These are phyloP conservation scores for Penicillium occitanis DNA, from an alignment of 2,329 filamentous ascomycete species.

Conservation along the genomic window DNA sequence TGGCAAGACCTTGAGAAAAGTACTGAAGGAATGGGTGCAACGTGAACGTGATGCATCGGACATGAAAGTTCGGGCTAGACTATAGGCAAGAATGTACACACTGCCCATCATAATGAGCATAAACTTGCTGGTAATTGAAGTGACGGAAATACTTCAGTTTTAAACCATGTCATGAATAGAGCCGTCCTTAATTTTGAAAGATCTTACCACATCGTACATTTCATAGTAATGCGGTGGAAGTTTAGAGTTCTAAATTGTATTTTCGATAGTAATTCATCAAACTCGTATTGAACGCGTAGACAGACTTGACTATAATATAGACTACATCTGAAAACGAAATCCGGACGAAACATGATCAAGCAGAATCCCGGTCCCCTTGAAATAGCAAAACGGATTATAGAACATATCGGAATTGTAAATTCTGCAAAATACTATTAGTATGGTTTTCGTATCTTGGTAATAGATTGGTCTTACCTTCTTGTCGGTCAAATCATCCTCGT, in stretches of 20 bases:
- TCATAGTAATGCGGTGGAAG: not conserved
- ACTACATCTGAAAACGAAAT: not conserved
- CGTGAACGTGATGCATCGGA: not conserved
- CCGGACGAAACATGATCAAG: not conserved
- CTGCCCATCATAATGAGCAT: too few species aligned
- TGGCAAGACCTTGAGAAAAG: not conserved
- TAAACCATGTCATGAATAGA: not conserved
- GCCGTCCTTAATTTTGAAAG: not conserved
- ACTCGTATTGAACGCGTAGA: not conserved
- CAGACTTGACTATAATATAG: not conserved
- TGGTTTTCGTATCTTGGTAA: not conserved
- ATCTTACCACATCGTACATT: too few species aligned
- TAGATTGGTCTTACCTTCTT: not conserved
- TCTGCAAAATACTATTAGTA: not conserved
- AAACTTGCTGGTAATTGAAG: too few species aligned
- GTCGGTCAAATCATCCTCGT: conserved; percentile 12
- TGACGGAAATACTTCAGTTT: too few species aligned
- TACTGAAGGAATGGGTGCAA: not conserved
- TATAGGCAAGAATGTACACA: not conserved
- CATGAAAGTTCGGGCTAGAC: not conserved
- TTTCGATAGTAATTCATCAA: not conserved
- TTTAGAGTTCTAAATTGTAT: not conserved
- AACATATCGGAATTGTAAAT: not conserved
- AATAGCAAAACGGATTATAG: not conserved
- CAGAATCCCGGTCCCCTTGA: not conserved